Evolutionary conservation across 495 filamentous ascomycete genomes (phyloP), one percentile per base, ranked within the genome.

Genomic region (Xeromyces bisporus): DNA sequence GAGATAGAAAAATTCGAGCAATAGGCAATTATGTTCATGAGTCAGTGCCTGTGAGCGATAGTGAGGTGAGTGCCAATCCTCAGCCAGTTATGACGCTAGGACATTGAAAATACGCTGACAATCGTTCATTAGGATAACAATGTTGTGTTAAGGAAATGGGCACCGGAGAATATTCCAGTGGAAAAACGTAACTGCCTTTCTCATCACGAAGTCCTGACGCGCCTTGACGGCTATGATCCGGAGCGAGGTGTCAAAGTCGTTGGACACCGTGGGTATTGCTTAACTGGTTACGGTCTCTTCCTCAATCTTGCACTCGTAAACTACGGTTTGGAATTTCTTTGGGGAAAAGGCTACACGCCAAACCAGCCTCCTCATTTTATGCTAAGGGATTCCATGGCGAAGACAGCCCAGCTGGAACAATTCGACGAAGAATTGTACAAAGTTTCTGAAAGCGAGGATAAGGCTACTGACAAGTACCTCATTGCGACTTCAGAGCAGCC

Each of bases 401-500:
- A 94, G 62, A 97, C 89, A 1, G 89, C 89, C 2, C 91, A 97
- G 58, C 72, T 97, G 11, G 83, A 87, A 47, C 80, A 96, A 40
- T 97, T 96, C 45, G 89, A 96, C 42, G 89, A 97, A 51, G 85
- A 96, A 47, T 55, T 96, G 23, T 97, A 97, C 60, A 96, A 97
- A 57, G 87, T 97, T 28, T 71, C 83, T 5, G 78, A 81, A 37
- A 69, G 71, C 31, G 65, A 69, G 32, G 81, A 91, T 26, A 69
- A 80, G 29, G 66, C 82, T 41, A 83, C 74, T 15, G 83, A 92
- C 60, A 96, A 97, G 55, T 97, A 96, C 46, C 69, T 96, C 10
- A 97, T 97, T 53, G 89, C 91, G 7, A 97, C 89, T 39, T 89
- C 81, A 3, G 89, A 97, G 47, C 89, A 97, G 47, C 89, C 91